Conservation (phyloP, 1,284 basidiomycete genomes). For the Ustilago esculenta region DNA sequence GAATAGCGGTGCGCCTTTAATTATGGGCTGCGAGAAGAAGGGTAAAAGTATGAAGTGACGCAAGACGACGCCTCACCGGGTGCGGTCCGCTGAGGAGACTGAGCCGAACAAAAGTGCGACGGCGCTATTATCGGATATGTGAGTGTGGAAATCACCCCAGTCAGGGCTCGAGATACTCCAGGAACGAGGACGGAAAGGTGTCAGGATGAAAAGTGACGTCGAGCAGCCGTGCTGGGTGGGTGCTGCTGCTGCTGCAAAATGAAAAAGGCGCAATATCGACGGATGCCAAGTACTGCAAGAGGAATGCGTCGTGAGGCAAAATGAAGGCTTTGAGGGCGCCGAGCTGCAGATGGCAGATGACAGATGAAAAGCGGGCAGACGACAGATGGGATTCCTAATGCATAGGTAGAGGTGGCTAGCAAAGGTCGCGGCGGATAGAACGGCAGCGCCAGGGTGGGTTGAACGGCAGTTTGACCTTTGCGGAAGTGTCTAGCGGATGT, state of each 20-base stretch:
- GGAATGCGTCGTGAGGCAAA: neutral
- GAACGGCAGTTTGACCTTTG: no score
- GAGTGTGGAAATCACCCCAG: no score
- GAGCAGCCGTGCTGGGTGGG: constrained; percentile 1
- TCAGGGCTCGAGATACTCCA: no score
- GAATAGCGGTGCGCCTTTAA: neutral
- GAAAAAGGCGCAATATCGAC: constrained; percentile 19
- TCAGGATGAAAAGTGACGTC: constrained; percentile 16
- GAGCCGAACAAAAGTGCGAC: neutral
- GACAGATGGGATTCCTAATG: neutral
- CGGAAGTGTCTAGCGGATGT: neutral
- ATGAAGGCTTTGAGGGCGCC: constrained; percentile 18
- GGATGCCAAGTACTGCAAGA: neutral
- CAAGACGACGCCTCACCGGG: constrained; percentile 11
- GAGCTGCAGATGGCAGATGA: constrained; percentile 13
- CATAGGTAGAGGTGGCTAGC: neutral
- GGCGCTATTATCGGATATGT: neutral
- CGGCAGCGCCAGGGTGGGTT: neutral
- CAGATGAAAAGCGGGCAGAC: neutral
- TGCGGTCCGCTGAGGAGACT: neutral
- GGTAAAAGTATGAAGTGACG: constrained; percentile 16
- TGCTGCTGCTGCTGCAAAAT: constrained; percentile 5
- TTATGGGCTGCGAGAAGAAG: constrained; percentile 4
- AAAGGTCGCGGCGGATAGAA: neutral
- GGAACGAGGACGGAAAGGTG: neutral